A percentile compares a stretch with the other conserved stretches of the same genome.
phyloP scores from a whole-genome alignment of 441 rosid genomes.

The Bruguiera hainesii region DNA sequence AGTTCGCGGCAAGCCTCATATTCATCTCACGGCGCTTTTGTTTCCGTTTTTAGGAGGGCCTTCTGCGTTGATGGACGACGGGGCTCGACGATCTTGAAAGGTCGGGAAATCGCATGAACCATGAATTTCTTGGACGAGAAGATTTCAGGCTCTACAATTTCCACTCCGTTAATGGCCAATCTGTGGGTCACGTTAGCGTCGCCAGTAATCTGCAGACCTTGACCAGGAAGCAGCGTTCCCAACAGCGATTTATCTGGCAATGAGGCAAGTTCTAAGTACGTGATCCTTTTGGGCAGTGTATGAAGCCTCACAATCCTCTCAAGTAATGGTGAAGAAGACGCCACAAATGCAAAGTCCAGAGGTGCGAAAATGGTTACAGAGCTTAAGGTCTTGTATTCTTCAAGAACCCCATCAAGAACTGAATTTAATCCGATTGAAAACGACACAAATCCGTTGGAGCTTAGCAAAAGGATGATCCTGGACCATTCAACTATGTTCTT shows the following conservation, averaged over 20 bases:
- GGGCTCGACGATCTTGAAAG: slow-evolving; percentile 33
- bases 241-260: slow-evolving; percentile 39
- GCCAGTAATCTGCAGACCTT: slow-evolving; percentile 36
- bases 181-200: slow-evolving; percentile 17
- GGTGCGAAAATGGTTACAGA: slow-evolving; percentile 71
- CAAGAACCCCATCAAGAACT: slow-evolving; percentile 51
- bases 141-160: slow-evolving; percentile 50
- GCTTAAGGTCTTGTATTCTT: slow-evolving; percentile 35
- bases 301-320: slow-evolving; percentile 55
- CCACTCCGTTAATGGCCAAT: slow-evolving; percentile 43
- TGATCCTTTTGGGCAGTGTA: slow-evolving; percentile 43
- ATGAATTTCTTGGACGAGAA: slow-evolving; percentile 42
- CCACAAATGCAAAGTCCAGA: slow-evolving; percentile 40
- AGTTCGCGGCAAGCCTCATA: too few species aligned
- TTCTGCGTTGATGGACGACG: slow-evolving; percentile 22
- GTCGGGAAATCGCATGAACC: slow-evolving; percentile 60
- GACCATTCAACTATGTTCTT: slow-evolving; percentile 45
- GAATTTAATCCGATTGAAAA: slow-evolving; percentile 71
- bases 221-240: slow-evolving; percentile 44
- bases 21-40: too few species aligned
- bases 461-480: slow-evolving; percentile 45
- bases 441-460: slow-evolving; percentile 62
- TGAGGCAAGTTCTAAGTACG: slow-evolving; percentile 37
- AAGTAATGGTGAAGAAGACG: slow-evolving; percentile 47
- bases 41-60: not conserved